Evolutionary conservation across 2,329 filamentous ascomycete species (phyloP), one percentile per base, ranked within the genome.

Genomic region (Dactylellina leptospora): DNA sequence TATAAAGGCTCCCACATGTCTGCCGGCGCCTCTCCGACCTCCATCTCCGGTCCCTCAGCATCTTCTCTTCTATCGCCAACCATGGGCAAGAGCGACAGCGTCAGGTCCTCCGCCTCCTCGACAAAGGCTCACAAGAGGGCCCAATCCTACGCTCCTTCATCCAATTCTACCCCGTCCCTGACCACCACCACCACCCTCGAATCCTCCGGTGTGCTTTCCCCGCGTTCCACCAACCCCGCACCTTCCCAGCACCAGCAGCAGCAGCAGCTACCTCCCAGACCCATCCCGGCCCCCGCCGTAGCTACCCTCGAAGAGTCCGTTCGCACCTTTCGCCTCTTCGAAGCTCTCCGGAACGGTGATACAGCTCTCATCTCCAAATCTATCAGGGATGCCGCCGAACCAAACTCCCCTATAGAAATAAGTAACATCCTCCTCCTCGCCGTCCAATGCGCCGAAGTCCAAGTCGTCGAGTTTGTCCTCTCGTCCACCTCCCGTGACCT

Each of bases 391-490:
- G 80, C 82, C 69, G 79, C 82, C 74, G 76, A 80, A 73, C 77
- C 80, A 71, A 77, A 83, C 63, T 79, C 77, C 11, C 23, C 45
- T 60, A 59, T 76, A 63, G 76, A 76, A 3, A 72, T 92, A 25
- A 90, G 93, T 69, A 95, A 91, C 1, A 89, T 97, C 42, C 84
- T 99, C 36, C 93, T 99, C 79, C 84, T 99, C 40, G 93, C 95
- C 23, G 92, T 97, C 45, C 95, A 99, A 81, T 97, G 93, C 80
- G 93, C 95, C 53, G 95, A 97, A 79, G 85, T 90, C 51, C 88
- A 91, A 18, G 92, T 99, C 25, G 90, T 99, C 59, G 93, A 99
- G 79, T 97, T 93, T 77, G 90, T 97, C n/a, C 82, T 99, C 44
- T 93, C 92, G 1, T 84, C 84, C 56, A 83, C 81, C 16, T 80